Evolutionary conservation across 441 rosid genomes (phyloP).

Genomic region (Monsonia emarginata): DNA sequence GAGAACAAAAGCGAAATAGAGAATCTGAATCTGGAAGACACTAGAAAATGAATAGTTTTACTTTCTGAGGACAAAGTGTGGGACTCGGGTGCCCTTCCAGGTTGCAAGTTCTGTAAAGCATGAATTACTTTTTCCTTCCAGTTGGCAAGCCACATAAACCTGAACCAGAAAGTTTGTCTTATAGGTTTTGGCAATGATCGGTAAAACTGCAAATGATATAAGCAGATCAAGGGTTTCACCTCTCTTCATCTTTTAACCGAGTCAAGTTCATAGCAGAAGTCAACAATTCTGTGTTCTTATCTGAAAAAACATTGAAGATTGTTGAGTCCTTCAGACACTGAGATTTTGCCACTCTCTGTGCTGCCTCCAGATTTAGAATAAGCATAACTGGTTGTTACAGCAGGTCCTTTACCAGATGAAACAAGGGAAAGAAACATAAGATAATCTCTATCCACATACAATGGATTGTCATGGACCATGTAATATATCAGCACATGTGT

Average conservation of each 20-base stretch:
- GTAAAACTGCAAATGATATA: neutral
- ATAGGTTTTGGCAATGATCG: neutral
- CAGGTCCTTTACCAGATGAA: constrained; percentile 41
- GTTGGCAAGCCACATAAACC: constrained; percentile 46
- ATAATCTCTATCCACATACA: neutral
- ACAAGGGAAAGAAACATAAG: neutral
- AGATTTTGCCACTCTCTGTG: constrained; percentile 32
- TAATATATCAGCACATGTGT: too few species aligned
- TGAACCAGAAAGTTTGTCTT: constrained; percentile 21
- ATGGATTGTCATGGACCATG: too few species aligned
- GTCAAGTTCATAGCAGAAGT: constrained; percentile 32
- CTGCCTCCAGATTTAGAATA: constrained; percentile 43
- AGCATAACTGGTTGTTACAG: constrained; percentile 68
- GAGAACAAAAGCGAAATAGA: too few species aligned
- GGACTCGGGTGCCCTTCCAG: constrained; percentile 26
- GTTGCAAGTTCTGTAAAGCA: constrained; percentile 26
- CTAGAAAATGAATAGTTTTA: too few species aligned
- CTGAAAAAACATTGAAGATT: constrained; percentile 32
- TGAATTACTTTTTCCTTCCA: constrained; percentile 45
- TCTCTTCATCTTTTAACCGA: constrained; percentile 33
- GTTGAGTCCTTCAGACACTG: constrained; percentile 21
- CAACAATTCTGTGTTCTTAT: constrained; percentile 26
- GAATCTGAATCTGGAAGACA: too few species aligned
- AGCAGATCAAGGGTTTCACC: constrained; percentile 32
- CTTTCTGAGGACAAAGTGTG: neutral